Base-by-base conservation (phyloP, 2,329 filamentous ascomycete genomes). In the Xylariaceae sp. region DNA sequence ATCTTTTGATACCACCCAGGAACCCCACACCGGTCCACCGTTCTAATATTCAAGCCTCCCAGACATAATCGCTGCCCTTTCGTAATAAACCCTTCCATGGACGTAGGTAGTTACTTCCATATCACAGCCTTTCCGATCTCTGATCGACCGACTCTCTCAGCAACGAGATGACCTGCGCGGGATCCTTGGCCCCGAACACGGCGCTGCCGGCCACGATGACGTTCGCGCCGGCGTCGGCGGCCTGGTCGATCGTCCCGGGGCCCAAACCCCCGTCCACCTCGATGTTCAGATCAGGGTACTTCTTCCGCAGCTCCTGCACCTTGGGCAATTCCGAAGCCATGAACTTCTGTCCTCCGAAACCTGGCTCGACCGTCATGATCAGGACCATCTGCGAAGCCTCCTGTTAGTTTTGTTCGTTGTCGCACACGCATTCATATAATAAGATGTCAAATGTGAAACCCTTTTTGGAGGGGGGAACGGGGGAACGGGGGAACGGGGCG, bases 261-360 rank as follows among this genome's bases (percentile, higher is more conserved):
- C 91, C 92, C 44, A 99, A 75, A 2, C 95, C 95, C 50, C 95
- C 95, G 73, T 99, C 95, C 41, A 99, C 93, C 77, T 99, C 95
- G 68, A 99, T 99, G 77, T 97, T 95, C 60, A 99, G 78, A 5
- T 96, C 84, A 2, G 95, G 93, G 73, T 98, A 99, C 69, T 85
- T 86, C 71, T 88, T 79, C 57, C 95, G 86, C 65, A 99, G 81
- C 40, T 88, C 91, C 64, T 89, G 77, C 20, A 99, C 95, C 79
- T 99, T 99, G 71, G 93, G 92, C 65, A 99, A 85, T 78, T 96
- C 91, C 6, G 90, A 91, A 12, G 91, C 87, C 92, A 98, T 98
- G 81, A 99, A 99, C 71, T 96, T 97, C 73, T 99, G 95, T 6
- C 95, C 95, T 61, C 95, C 95, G 71, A 99, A 99, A 44, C 95